A percentile compares a stretch with the other conserved stretches of the same genome.
phyloP scores from a whole-genome alignment of 331 rosid species.

The Cydonia oblonga region DNA sequence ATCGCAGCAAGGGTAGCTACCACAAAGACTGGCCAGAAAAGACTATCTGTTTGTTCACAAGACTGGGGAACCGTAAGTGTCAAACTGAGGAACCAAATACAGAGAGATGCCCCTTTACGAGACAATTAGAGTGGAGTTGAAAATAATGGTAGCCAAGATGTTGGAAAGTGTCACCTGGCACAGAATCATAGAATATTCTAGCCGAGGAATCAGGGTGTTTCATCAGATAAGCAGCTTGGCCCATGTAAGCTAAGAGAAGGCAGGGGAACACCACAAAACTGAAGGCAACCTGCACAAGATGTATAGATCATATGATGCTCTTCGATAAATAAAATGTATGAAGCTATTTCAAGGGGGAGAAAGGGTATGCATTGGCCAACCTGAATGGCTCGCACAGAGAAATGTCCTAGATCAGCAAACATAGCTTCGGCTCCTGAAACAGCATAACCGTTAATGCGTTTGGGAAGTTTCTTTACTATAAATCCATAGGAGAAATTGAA shows the following conservation, averaged over 20 bases:
- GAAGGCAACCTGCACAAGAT: slow-evolving; percentile 69
- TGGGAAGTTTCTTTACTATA: neutral
- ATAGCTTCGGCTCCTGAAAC: slow-evolving; percentile 88
- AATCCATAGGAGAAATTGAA: neutral
- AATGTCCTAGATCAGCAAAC: slow-evolving; percentile 98
- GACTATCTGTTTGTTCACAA: slow-evolving; percentile 43
- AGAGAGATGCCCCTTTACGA: slow-evolving; percentile 2
- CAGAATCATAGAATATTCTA: slow-evolving; percentile 68
- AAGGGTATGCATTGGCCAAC: slow-evolving; percentile 7
- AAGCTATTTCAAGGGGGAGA: neutral
- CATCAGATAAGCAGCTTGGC: slow-evolving; percentile 87
- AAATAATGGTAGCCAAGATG: slow-evolving; percentile 2
- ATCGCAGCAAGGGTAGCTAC: slow-evolving; percentile 91
- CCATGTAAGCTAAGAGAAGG: slow-evolving; percentile 93
- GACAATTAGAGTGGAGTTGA: neutral
- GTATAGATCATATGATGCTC: slow-evolving; percentile 5
- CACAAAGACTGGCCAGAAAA: slow-evolving; percentile 97
- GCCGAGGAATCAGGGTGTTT: slow-evolving; percentile 38
- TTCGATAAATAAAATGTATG: neutral
- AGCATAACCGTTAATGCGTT: slow-evolving; percentile 1
- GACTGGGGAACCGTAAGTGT: slow-evolving; percentile 13
- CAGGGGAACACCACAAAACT: slow-evolving; percentile 86
- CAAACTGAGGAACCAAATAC: slow-evolving; percentile 7
- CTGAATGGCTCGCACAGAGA: slow-evolving; percentile 69
- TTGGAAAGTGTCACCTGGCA: slow-evolving; percentile 64